phyloP scores from a whole-genome alignment of 805 yeast genomes.

The Sugiyamaella smithiae region DNA sequence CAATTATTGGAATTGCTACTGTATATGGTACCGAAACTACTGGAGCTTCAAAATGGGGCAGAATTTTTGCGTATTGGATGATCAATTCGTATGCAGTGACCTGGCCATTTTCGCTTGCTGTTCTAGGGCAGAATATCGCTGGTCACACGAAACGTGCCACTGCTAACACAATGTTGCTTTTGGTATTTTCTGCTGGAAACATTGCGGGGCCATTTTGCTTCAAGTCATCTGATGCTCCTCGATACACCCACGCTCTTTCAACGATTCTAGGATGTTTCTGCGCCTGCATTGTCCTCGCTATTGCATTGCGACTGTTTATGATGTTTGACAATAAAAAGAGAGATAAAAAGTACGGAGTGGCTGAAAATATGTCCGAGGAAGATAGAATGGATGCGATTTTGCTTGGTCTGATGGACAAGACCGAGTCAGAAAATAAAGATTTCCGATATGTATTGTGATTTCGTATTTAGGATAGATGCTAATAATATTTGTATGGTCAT shows the following conservation, averaged over 20 bases:
- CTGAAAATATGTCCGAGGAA: slow-evolving; percentile 28
- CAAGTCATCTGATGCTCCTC: slow-evolving; percentile 53
- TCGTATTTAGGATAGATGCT: too few relatives aligned
- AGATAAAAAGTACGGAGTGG: slow-evolving; percentile 40
- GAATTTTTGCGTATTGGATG: slow-evolving; percentile 4
- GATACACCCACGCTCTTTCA: slow-evolving; percentile 37
- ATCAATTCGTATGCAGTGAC: slow-evolving; percentile 7
- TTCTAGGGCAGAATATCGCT: slow-evolving; percentile 50
- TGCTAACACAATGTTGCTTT: slow-evolving; percentile 54
- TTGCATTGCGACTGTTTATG: slow-evolving; percentile 40
- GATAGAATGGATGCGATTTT: slow-evolving; percentile 7
- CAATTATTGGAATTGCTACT: slow-evolving; percentile 9
- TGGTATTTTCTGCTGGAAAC: slow-evolving; percentile 67
- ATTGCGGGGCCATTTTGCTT: slow-evolving; percentile 73
- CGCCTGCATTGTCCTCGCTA: slow-evolving; percentile 46
- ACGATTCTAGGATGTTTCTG: slow-evolving; percentile 51
- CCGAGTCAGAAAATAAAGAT: slow-evolving; percentile 52
- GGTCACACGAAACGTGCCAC: slow-evolving; percentile 70
- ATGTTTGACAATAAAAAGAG: slow-evolving; percentile 47
- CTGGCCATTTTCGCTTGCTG: slow-evolving; percentile 13
- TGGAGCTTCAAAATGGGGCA: slow-evolving; percentile 1
- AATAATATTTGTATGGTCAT: too few relatives aligned
- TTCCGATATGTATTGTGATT: slow-evolving; percentile 44
- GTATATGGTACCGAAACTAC: not conserved
- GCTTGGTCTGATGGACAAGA: slow-evolving; percentile 37